These are phyloP conservation scores for Ceratobasidium sp. DNA, from an alignment of 1,284 basidiomycete genomes.

Conservation along the genomic window DNA sequence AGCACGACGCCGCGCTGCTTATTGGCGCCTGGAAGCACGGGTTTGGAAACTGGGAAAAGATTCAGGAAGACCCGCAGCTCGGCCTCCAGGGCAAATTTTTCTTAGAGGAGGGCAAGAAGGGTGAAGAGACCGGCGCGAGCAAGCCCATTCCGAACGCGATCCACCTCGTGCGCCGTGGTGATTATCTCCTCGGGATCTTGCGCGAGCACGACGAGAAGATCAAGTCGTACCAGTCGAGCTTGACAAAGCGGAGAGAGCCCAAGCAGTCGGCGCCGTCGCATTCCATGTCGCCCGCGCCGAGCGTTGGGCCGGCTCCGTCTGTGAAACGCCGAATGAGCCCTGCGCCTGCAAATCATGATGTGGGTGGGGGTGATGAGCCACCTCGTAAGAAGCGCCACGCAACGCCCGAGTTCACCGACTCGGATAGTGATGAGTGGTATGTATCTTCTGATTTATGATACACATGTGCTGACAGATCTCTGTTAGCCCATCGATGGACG, in stretches of 20 bases:
- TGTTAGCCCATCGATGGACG: slow-evolving; percentile 92
- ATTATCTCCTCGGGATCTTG: slow-evolving; percentile 90
- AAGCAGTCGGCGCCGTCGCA: slow-evolving; percentile 42
- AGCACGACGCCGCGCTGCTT: slow-evolving; percentile 93
- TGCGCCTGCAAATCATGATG: slow-evolving; percentile 19
- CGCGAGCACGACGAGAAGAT: slow-evolving; percentile 94
- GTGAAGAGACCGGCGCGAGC: slow-evolving; percentile 71
- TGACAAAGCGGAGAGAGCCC: slow-evolving; percentile 47
- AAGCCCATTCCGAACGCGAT: slow-evolving; percentile 94
- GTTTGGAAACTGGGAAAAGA: slow-evolving; percentile 97
- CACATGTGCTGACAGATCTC: slow-evolving; percentile 12
- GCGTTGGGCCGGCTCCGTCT: slow-evolving; percentile 40
- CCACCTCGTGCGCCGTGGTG: slow-evolving; percentile 95
- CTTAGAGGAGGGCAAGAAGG: slow-evolving; percentile 95
- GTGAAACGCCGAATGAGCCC: slow-evolving; percentile 55
- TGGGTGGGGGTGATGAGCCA: slow-evolving; percentile 39
- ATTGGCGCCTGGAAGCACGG: slow-evolving; percentile 95
- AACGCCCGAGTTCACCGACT: slow-evolving; percentile 92
- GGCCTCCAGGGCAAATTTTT: slow-evolving; percentile 94
- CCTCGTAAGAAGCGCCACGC: slow-evolving; percentile 79
- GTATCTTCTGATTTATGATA: slow-evolving; percentile 50
- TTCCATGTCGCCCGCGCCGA: slow-evolving; percentile 44
- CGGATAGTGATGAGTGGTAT: slow-evolving; percentile 87
- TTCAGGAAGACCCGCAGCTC: slow-evolving; percentile 88
- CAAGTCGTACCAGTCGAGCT: slow-evolving; percentile 72